phyloP scores from a whole-genome alignment of 345 rosid species.

The Moricandia moricandioides region DNA sequence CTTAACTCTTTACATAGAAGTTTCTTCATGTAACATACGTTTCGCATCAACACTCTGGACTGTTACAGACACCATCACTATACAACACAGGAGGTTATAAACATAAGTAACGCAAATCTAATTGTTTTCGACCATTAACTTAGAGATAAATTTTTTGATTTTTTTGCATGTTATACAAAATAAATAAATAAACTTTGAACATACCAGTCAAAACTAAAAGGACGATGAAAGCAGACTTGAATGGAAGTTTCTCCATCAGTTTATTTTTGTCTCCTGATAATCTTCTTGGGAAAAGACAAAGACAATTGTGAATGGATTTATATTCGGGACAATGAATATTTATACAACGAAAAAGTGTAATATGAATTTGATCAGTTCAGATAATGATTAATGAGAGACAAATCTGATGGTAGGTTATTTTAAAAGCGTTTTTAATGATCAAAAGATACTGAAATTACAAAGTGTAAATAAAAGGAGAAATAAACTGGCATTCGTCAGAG shows the following conservation, averaged over 20 bases:
- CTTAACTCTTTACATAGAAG: neutral
- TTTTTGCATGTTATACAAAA: neutral
- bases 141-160: neutral
- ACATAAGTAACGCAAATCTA: neutral
- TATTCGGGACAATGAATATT: neutral
- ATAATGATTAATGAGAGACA: neutral
- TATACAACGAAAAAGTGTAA: no score
- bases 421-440: no score
- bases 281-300: neutral
- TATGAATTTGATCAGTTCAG: no score
- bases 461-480: no score
- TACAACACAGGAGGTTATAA: neutral
- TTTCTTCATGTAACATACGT: conserved; percentile 4
- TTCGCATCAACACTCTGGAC: conserved; percentile 11
- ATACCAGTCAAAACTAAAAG: conserved; percentile 12
- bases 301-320: neutral
- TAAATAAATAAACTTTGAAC: neutral
- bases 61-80: conserved; percentile 14
- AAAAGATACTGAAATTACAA: neutral
- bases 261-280: neutral
- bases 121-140: neutral
- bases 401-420: no score
- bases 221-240: neutral
- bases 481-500: neutral
- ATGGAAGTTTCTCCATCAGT: neutral